These are phyloP conservation scores for Yamadazyma atmosphaerica DNA, from an alignment of 1,139 yeast species.

Conservation along the genomic window DNA sequence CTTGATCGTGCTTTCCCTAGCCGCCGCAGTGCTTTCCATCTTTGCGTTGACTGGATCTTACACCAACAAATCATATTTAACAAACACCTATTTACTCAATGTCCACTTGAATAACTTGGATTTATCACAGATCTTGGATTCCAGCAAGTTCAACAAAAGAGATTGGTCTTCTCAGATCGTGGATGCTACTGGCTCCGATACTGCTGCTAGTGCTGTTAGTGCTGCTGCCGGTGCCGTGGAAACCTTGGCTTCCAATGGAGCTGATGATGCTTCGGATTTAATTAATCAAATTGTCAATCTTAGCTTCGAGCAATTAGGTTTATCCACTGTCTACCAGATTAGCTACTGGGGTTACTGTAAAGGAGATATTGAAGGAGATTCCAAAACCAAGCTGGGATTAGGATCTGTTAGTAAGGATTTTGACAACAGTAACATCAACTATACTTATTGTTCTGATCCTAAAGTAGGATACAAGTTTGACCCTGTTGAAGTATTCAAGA, in stretches of 20 bases:
- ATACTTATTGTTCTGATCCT: slow-evolving; percentile 58
- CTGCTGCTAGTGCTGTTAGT: slow-evolving; percentile 8
- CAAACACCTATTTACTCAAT: slow-evolving; percentile 38
- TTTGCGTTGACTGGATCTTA: slow-evolving; percentile 48
- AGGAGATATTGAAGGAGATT: slow-evolving; percentile 35
- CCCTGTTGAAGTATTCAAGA: slow-evolving; percentile 48
- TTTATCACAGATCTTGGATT: slow-evolving; percentile 30
- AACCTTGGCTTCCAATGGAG: slow-evolving; percentile 4
- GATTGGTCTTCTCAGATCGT: slow-evolving; percentile 18
- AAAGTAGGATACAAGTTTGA: slow-evolving; percentile 51
- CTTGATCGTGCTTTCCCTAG: slow-evolving; percentile 36
- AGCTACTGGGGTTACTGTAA: slow-evolving; percentile 78
- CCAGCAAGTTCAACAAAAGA: slow-evolving; percentile 10
- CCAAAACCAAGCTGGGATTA: slow-evolving; percentile 7
- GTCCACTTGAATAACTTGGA: slow-evolving; percentile 37
- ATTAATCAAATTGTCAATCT: slow-evolving; percentile 16
- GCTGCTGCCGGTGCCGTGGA: slow-evolving; percentile 9
- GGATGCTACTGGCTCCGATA: slow-evolving; percentile 14
- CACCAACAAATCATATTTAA: slow-evolving; percentile 33
- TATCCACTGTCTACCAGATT: slow-evolving; percentile 61
- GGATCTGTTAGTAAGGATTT: slow-evolving; percentile 15
- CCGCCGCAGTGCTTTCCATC: slow-evolving; percentile 32
- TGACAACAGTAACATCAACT: slow-evolving; percentile 38
- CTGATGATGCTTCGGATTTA: slow-evolving; percentile 13
- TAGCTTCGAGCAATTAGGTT: slow-evolving; percentile 40